phyloP scores from a whole-genome alignment of 1,284 basidiomycete species.

The Malassezia sp. region DNA sequence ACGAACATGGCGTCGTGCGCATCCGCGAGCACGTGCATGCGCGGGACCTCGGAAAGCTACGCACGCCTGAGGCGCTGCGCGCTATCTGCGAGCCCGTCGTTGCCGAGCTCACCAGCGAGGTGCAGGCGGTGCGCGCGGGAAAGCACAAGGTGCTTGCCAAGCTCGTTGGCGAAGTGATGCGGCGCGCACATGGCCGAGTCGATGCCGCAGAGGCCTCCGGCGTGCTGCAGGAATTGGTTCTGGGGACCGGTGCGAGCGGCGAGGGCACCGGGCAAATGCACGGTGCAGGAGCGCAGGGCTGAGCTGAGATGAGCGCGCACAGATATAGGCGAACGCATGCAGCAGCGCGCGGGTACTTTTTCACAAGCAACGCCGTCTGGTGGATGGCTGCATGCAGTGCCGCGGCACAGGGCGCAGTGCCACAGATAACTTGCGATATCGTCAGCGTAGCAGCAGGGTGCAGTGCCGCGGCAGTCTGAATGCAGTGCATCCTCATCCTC shows the following conservation, averaged over 20 bases:
- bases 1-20: neutral
- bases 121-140: constrained; percentile 59
- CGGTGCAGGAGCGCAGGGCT: no score
- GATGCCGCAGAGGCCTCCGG: constrained; percentile 49
- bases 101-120: constrained; percentile 59
- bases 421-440: no score
- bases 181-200: constrained; percentile 63
- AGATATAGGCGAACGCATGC: no score
- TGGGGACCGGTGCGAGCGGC: neutral
- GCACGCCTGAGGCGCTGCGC: constrained; percentile 16
- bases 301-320: no score
- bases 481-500: no score
- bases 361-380: no score
- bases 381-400: no score
- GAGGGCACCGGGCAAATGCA: no score
- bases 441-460: no score
- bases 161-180: constrained; percentile 82
- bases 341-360: no score
- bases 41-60: constrained; percentile 8
- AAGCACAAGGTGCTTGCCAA: constrained; percentile 73
- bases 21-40: constrained; percentile 7
- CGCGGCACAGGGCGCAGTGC: no score
- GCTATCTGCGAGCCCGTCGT: constrained; percentile 59
- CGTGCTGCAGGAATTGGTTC: constrained; percentile 2
- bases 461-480: no score